A percentile compares a stretch with the other conserved stretches of the same genome.
phyloP scores from a whole-genome alignment of 768 basidiomycete species.

The Mrakia blollopis region DNA sequence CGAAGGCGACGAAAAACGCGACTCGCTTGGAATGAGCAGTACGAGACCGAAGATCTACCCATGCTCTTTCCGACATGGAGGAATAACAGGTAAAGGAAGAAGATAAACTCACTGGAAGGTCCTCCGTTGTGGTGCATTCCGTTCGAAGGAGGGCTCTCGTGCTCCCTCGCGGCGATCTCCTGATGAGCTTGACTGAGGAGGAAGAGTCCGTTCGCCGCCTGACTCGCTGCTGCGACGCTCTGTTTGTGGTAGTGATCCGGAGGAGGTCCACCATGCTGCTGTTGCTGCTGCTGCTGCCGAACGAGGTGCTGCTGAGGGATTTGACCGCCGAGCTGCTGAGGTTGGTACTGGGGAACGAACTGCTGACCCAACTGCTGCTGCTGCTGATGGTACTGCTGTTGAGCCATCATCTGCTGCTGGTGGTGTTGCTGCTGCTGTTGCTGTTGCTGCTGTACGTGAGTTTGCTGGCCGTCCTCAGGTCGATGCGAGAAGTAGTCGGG shows the following conservation, averaged over 20 bases:
- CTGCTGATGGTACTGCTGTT: slow-evolving; percentile 16
- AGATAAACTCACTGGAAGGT: not conserved
- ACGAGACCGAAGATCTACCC: not conserved
- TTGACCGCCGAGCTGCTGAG: slow-evolving; percentile 23
- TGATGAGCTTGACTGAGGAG: slow-evolving; percentile 91
- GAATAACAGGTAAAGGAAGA: not conserved
- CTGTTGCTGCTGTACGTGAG: slow-evolving; percentile 33
- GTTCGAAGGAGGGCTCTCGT: slow-evolving; percentile 3
- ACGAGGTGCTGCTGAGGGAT: not conserved
- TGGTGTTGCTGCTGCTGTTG: not conserved
- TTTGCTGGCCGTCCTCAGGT: slow-evolving; percentile 13
- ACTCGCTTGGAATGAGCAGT: not conserved
- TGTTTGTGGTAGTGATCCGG: slow-evolving; percentile 25
- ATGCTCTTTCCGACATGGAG: too few species aligned
- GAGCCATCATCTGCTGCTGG: not conserved
- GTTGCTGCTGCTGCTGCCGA: slow-evolving; percentile 29
- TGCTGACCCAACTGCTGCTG: slow-evolving; percentile 23
- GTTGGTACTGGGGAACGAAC: slow-evolving; percentile 3
- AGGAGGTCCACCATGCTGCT: slow-evolving; percentile 10
- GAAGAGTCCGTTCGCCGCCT: slow-evolving; percentile 88
- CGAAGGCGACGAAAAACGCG: not conserved
- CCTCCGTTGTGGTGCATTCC: not conserved
- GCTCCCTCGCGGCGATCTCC: slow-evolving; percentile 82
- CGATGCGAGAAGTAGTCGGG: slow-evolving; percentile 33
- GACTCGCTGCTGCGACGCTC: slow-evolving; percentile 47